Percentiles rank a stretch among this genome's conserved stretches.
Evolutionary conservation across 2,329 filamentous ascomycete species (phyloP).

Genomic region (Rutstroemia sydowiana): DNA sequence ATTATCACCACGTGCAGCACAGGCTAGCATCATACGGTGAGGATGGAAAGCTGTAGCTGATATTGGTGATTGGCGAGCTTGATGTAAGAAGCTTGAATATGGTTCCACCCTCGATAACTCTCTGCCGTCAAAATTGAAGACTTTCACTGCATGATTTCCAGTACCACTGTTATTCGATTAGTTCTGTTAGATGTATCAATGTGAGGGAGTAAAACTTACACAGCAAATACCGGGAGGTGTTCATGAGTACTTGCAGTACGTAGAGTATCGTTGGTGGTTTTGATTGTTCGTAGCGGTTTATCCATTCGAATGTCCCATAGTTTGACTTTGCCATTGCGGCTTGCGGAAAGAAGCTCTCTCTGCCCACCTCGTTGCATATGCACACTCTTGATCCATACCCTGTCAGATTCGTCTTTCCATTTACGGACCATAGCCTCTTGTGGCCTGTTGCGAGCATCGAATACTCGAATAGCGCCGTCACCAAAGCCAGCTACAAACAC

Average conservation of each 20-base stretch:
- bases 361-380: conserved; percentile 95
- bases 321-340: conserved; percentile 86
- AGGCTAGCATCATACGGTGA: conserved; percentile 84
- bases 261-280: conserved; percentile 68
- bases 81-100: conserved; percentile 79
- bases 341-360: conserved; percentile 83
- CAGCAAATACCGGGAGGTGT: conserved; percentile 89
- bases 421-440: conserved; percentile 91
- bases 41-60: conserved; percentile 91
- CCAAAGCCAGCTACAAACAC: conserved; percentile 95
- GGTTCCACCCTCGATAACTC: conserved; percentile 81
- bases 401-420: conserved; percentile 82
- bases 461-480: conserved; percentile 88
- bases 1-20: conserved; percentile 76
- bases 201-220: conserved; percentile 51
- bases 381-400: conserved; percentile 91
- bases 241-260: conserved; percentile 89
- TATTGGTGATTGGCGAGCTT: conserved; percentile 74
- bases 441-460: conserved; percentile 78
- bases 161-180: conserved; percentile 58
- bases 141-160: conserved; percentile 78
- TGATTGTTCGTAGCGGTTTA: conserved; percentile 63
- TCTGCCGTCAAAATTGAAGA: conserved; percentile 80
- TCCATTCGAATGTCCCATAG: conserved; percentile 95
- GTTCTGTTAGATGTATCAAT: background rate